Conservation (phyloP, 2,329 filamentous ascomycete species). For the Grosmannia clavigera region DNA sequence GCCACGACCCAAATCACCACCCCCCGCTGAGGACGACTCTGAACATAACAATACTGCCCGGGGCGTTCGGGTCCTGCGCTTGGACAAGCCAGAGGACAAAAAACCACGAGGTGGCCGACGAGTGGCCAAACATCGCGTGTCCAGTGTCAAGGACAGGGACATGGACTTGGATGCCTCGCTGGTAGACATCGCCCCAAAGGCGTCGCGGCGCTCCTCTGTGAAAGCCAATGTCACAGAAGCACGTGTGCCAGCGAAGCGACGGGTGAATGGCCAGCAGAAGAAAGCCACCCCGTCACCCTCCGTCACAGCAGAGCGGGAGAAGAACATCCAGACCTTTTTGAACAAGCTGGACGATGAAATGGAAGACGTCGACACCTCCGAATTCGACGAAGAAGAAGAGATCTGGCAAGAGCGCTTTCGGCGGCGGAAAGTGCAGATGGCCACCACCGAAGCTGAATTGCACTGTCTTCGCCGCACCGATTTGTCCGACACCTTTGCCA, state of each 20-base stretch:
- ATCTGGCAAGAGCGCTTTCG: slow-evolving; percentile 42
- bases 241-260: slow-evolving; percentile 42
- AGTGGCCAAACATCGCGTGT: slow-evolving; percentile 9
- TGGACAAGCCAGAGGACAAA: slow-evolving; percentile 15
- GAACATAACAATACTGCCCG: slow-evolving; percentile 4
- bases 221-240: slow-evolving; percentile 27
- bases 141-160: slow-evolving; percentile 28
- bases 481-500: slow-evolving; percentile 44
- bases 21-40: slow-evolving; percentile 9
- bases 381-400: slow-evolving; percentile 30
- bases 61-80: slow-evolving; percentile 9
- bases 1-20: slow-evolving; percentile 33
- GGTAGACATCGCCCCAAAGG: slow-evolving; percentile 24
- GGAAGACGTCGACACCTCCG: slow-evolving; percentile 30
- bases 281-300: slow-evolving; percentile 21
- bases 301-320: slow-evolving; percentile 45
- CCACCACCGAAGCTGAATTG: slow-evolving; percentile 44
- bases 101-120: slow-evolving; percentile 7
- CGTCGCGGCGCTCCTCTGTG: slow-evolving; percentile 36
- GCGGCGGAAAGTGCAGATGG: slow-evolving; percentile 59
- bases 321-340: slow-evolving; percentile 56
- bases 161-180: slow-evolving; percentile 28
- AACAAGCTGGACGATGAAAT: slow-evolving; percentile 28
- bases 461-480: slow-evolving; percentile 51
- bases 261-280: slow-evolving; percentile 45